phyloP scores from a whole-genome alignment of 148 eudicot species.

The Vaccinium myrtillus region DNA sequence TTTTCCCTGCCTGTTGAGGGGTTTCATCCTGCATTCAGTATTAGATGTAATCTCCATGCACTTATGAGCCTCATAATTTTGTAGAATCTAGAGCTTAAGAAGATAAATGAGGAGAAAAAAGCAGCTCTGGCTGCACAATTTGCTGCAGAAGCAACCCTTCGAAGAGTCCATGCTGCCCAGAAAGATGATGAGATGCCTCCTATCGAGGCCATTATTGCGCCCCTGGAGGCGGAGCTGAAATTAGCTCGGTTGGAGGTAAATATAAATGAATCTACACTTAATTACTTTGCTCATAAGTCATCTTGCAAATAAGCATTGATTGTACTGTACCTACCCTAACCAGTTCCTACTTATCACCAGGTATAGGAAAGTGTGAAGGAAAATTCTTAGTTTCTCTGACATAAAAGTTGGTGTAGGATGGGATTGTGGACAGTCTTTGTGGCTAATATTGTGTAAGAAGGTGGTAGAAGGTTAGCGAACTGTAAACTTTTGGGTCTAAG shows the following conservation, averaged over 20 bases:
- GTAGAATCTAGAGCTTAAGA: constrained; percentile 86
- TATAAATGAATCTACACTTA: constrained; percentile 1
- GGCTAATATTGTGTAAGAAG: background rate
- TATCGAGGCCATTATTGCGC: constrained; percentile 91
- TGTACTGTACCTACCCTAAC: background rate
- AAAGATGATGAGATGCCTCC: constrained; percentile 98
- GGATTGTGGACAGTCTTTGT: background rate
- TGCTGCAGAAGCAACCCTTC: constrained; percentile 99
- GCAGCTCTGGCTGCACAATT: constrained; percentile 88
- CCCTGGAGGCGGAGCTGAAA: constrained; percentile 94
- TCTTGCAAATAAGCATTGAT: background rate
- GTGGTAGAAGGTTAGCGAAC: background rate
- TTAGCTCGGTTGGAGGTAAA: constrained; percentile 73
- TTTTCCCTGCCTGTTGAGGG: background rate
- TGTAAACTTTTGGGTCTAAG: background rate
- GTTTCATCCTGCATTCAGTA: background rate
- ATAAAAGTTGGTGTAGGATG: background rate
- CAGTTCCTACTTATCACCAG: background rate
- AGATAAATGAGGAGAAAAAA: constrained; percentile 83
- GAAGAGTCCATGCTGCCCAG: constrained; percentile 96
- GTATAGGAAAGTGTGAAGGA: background rate
- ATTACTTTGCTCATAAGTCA: constrained; percentile 1
- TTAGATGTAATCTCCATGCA: constrained; percentile 10
- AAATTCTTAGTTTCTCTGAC: background rate
- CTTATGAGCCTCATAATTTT: constrained; percentile 22